Conservation (phyloP, 208 protist genomes). For the Leishmania amazonensis region DNA sequence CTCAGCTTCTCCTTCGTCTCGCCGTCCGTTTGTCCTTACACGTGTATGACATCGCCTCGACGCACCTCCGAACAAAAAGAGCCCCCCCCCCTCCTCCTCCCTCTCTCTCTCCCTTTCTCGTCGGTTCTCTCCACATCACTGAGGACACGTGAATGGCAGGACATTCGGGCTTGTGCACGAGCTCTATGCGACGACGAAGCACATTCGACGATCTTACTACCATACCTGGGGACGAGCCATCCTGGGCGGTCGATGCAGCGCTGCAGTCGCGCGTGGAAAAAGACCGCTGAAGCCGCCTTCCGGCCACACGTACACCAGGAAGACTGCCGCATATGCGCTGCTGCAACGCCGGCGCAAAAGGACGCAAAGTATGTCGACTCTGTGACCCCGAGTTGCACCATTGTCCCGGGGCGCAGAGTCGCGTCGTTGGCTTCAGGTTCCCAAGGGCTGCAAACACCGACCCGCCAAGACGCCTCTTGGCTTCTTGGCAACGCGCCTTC, state of each 20-base stretch:
- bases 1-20: not conserved
- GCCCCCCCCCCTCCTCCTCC: not conserved
- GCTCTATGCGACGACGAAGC: not conserved
- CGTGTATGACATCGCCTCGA: not conserved
- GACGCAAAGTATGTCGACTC: not conserved
- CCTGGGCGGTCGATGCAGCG: not conserved
- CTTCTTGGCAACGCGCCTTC: not conserved
- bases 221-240: not conserved
- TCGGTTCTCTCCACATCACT: not conserved
- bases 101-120: not conserved
- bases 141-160: not conserved
- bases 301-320: constrained; percentile 49
- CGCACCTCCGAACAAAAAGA: not conserved
- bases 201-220: not conserved
- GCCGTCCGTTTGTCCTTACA: not conserved
- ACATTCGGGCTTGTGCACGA: not conserved
- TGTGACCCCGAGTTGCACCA: not conserved
- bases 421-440: not conserved
- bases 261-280: not conserved
- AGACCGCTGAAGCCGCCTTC: constrained; percentile 12
- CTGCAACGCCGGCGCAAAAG: constrained; percentile 3
- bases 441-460: not conserved
- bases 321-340: constrained; percentile 44
- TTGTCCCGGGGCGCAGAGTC: not conserved
- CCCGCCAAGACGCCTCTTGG: not conserved